Base-by-base conservation (phyloP, 305 asterid species). In the Solanum aculeatissimum region DNA sequence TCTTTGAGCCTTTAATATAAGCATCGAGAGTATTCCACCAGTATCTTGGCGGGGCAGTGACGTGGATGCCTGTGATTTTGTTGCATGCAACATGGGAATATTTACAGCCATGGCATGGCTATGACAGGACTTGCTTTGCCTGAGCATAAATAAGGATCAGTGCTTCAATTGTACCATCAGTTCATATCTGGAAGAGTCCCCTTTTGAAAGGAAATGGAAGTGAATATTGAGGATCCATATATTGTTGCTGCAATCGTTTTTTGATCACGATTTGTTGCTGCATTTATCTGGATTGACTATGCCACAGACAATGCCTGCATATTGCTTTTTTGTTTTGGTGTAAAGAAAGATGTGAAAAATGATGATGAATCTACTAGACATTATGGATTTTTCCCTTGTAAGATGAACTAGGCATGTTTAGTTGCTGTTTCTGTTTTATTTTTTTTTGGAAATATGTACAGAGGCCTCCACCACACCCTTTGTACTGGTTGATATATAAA, bases 21-120 rank as follows among this genome's bases (percentile, higher is more conserved):
- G 81, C 81, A 75, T 47, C 15, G 43, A 49, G 62, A 47, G 57
- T 57, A 69, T 49, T 45, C 42, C 86, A 42, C 69, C 82, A 78
- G 90, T 87, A 81, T 85, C 88, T 89, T 89, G 91, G 87, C 87
- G 62, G 86, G 90, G 91, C 89, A 38, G 71, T 72, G 23, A 57
- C 83, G 86, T 47, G 2, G 42, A 79, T 51, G 62, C 10, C 21
- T 25, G 80, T 72, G 58, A 75, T 75, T 4, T 25, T 75, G 14
- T 75, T 75, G 62, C 81, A 47, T 47, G 40, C 62, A 14, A 47
- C 16, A 25, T 10, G 43, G 8, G 25, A 19, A 40, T 49, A 74
- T 74, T 74, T 74, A 43, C 43, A 74, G 43, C 62, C 23, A 74
- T 45, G 43, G 9, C 16, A 0, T 27, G 81, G 12, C 10, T n/a